Conservation (phyloP, 148 eudicot genomes). For the Beta vulgaris region DNA sequence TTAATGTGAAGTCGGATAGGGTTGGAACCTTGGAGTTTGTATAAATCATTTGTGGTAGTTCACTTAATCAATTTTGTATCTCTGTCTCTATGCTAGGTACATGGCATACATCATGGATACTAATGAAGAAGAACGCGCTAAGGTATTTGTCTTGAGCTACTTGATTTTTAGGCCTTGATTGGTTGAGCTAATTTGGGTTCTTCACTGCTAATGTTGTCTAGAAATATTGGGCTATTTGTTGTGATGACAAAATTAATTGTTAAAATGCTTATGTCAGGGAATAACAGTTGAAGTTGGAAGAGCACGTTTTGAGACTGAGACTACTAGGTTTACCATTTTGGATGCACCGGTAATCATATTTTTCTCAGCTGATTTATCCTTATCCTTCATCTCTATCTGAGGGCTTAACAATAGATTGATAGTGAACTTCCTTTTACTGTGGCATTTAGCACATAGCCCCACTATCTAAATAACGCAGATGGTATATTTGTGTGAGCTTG, state of each 20-base stretch:
- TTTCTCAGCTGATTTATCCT: not conserved
- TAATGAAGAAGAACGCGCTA: conserved; percentile 90
- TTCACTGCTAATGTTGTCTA: not conserved
- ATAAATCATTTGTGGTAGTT: not conserved
- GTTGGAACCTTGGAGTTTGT: too few relatives aligned
- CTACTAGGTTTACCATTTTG: conserved; percentile 86
- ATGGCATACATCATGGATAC: conserved; percentile 99
- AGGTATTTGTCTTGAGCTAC: conserved; percentile 46
- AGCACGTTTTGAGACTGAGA: conserved; percentile 92
- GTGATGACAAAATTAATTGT: too few relatives aligned
- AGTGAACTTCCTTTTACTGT: not conserved
- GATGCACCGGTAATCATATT: conserved; percentile 77
- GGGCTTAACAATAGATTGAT: not conserved
- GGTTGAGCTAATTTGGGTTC: not conserved
- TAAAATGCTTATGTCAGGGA: conserved; percentile 46
- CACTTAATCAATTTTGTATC: not conserved
- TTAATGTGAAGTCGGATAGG: not conserved
- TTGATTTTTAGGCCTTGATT: not conserved
- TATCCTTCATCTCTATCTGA: not conserved
- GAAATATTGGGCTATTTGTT: not conserved
- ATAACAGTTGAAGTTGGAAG: conserved; percentile 93
- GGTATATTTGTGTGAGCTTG: not conserved
- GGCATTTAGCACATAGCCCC: not conserved
- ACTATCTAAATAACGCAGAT: not conserved
- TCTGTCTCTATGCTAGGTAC: conserved; percentile 49